Evolutionary conservation across 2,329 filamentous ascomycete species (phyloP).

Genomic region (Ceratocystis alfenasii): DNA sequence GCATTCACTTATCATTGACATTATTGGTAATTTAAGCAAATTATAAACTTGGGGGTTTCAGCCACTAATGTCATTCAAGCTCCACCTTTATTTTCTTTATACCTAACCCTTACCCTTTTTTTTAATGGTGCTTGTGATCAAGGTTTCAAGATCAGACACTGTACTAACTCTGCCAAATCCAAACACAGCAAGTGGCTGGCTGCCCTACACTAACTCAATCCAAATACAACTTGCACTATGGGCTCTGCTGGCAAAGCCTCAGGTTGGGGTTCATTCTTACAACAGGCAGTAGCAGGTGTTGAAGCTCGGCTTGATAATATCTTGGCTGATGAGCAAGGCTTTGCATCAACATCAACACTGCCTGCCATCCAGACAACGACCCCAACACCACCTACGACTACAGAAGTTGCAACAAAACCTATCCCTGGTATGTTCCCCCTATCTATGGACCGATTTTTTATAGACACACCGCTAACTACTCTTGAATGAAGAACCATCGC

Average conservation of each 20-base stretch:
- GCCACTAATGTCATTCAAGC: no score
- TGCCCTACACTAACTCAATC: background rate
- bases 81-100: no score
- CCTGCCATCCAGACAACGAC: background rate
- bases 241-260: background rate
- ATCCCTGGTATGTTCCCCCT: background rate
- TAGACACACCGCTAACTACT: background rate
- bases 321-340: slow-evolving; percentile 61
- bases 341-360: background rate
- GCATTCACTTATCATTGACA: no score
- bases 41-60: no score
- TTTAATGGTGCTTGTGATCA: no score
- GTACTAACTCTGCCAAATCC: no score
- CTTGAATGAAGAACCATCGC: slow-evolving; percentile 26
- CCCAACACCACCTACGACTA: background rate
- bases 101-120: no score
- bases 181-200: no score
- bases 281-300: slow-evolving; percentile 83
- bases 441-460: background rate
- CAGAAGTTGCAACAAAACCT: background rate
- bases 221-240: background rate
- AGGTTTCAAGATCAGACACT: no score
- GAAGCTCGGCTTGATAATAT: slow-evolving; percentile 90
- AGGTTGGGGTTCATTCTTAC: slow-evolving; percentile 65
- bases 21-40: no score